Evolutionary conservation across 2,329 filamentous ascomycete genomes (phyloP).

Genomic region (Cladophialophora psammophila): DNA sequence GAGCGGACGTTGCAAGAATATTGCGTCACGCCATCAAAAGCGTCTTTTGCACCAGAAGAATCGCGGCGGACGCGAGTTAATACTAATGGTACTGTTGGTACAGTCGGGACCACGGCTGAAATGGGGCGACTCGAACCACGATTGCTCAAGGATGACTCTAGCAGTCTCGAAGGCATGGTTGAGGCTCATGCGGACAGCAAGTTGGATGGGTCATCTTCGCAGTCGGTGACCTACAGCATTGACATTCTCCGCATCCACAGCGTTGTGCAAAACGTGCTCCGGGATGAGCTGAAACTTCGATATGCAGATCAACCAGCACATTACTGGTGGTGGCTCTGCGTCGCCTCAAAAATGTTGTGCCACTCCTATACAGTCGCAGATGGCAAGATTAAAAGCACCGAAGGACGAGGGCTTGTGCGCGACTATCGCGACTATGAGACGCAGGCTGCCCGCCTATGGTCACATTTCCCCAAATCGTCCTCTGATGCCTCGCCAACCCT

Average conservation of each 20-base stretch:
- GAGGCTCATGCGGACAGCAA: conserved; percentile 22
- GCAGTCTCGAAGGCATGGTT: conserved; percentile 23
- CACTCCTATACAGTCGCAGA: conserved; percentile 53
- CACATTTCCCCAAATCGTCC: conserved; percentile 49
- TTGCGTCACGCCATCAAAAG: conserved; percentile 25
- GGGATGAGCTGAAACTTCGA: conserved; percentile 51
- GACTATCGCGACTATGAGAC: conserved; percentile 59
- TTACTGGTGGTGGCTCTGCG: conserved; percentile 53
- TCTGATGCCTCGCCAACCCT: conserved; percentile 43
- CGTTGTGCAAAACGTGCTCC: conserved; percentile 57
- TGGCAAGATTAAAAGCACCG: conserved; percentile 49
- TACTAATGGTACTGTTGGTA: conserved; percentile 9
- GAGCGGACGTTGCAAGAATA: conserved; percentile 51
- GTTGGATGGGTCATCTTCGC: conserved; percentile 30
- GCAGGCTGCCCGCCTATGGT: conserved; percentile 51
- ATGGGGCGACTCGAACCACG: not conserved
- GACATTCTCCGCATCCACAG: conserved; percentile 58
- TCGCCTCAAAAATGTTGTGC: conserved; percentile 52
- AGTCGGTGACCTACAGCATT: conserved; percentile 42
- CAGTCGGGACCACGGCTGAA: not conserved
- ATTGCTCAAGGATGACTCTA: conserved; percentile 24
- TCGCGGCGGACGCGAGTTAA: conserved; percentile 8
- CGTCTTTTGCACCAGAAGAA: conserved; percentile 28
- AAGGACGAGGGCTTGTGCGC: conserved; percentile 51
- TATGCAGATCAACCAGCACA: conserved; percentile 40